These are phyloP conservation scores for Xerophyta viscosa DNA, from an alignment of 106 monocot genomes.

Conservation along the genomic window DNA sequence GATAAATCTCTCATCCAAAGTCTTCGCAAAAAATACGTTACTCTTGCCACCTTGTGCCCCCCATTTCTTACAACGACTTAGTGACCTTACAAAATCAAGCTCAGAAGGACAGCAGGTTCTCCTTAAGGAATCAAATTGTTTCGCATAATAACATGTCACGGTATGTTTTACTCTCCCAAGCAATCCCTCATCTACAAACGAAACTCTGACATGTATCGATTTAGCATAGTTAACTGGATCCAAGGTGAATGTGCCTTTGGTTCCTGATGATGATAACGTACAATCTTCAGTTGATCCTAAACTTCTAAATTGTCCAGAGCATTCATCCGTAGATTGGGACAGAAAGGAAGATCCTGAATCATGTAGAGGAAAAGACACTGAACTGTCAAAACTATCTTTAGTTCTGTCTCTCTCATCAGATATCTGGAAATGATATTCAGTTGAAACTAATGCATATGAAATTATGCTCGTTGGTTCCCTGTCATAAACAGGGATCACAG, in stretches of 20 bases:
- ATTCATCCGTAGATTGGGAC: constrained; percentile 45
- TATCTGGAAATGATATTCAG: constrained; percentile 58
- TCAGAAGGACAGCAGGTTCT: constrained; percentile 79
- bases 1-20: constrained; percentile 96
- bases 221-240: constrained; percentile 38
- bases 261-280: constrained; percentile 33
- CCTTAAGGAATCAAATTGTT: constrained; percentile 65
- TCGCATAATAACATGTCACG: constrained; percentile 88
- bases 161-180: constrained; percentile 62
- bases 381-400: constrained; percentile 30
- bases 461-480: constrained; percentile 93
- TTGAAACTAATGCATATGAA: constrained; percentile 59
- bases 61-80: constrained; percentile 98
- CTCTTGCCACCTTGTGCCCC: constrained; percentile 91
- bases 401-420: constrained; percentile 43
- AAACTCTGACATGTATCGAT: constrained; percentile 57
- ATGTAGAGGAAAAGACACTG: constrained; percentile 14
- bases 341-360: constrained; percentile 23
- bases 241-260: constrained; percentile 20
- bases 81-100: constrained; percentile 76
- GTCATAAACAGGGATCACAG: constrained; percentile 68
- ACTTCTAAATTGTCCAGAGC: constrained; percentile 38
- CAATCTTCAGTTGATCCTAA: constrained; percentile 42
- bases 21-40: constrained; percentile 97
- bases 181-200: constrained; percentile 63